phyloP scores from a whole-genome alignment of 495 filamentous ascomycete genomes.

The Niebla homalea region DNA sequence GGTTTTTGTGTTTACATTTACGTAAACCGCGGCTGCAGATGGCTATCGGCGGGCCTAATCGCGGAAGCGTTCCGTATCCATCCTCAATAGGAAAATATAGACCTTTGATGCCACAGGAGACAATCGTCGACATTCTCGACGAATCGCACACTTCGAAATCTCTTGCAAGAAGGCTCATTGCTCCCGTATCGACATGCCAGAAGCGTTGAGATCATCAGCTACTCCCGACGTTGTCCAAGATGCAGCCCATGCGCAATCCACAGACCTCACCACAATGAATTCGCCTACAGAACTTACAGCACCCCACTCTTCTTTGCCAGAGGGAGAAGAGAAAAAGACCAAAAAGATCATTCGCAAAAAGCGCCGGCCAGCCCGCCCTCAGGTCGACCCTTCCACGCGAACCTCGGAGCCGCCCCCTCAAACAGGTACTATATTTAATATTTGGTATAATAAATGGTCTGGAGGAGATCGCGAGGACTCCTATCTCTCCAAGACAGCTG shows the following conservation, averaged over 20 bases:
- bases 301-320: slow-evolving; percentile 13
- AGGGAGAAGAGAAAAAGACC: slow-evolving; percentile 30
- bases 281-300: slow-evolving; percentile 15
- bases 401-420: slow-evolving; percentile 72
- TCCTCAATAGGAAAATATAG: too few species aligned
- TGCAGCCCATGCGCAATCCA: slow-evolving; percentile 1
- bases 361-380: slow-evolving; percentile 42
- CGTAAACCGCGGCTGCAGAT: not conserved
- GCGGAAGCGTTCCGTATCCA: too few species aligned
- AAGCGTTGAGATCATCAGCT: too few species aligned
- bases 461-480: slow-evolving; percentile 91
- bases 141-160: too few species aligned
- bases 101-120: too few species aligned
- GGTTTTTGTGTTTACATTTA: slow-evolving; percentile 5
- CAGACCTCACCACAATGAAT: slow-evolving; percentile 11
- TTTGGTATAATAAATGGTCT: slow-evolving; percentile 93
- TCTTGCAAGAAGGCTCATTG: too few species aligned
- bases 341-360: slow-evolving; percentile 42
- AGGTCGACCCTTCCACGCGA: slow-evolving; percentile 75
- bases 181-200: too few species aligned
- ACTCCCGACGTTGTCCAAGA: too few species aligned
- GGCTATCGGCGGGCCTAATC: too few species aligned
- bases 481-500: slow-evolving; percentile 62
- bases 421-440: slow-evolving; percentile 87
- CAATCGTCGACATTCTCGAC: too few species aligned